Evolutionary conservation across 768 basidiomycete species (phyloP), one percentile per base, ranked within the genome.

Genomic region (Naganishia kalamii): DNA sequence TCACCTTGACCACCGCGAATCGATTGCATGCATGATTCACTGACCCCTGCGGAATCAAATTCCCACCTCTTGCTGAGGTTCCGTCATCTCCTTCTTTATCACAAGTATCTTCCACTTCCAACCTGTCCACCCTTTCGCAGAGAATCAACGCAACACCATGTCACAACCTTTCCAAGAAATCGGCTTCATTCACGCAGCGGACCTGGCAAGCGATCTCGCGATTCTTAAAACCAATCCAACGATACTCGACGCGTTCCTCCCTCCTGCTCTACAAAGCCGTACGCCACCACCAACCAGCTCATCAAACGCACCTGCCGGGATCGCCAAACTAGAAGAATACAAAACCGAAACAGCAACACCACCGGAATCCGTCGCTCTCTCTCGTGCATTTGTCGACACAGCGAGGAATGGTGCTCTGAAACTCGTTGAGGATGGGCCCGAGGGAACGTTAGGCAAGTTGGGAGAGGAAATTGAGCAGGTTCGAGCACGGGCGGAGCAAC

Each of bases 21-120:
- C 54, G 54, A 57, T 57, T 57, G 54, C 54, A n/a, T n/a, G n/a
- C n/a, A n/a, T n/a, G n/a, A n/a, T 41, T 33, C 54, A 13, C 29
- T 50, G 10, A 11, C 8, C 46, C 7, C 7, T 25, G 35, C 54
- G 54, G 54, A 57, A 41, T 13, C 54, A 41, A 57, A 57, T 57
- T 12, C 10, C 46, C n/a, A n/a, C n/a, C n/a, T n/a, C 25, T 30
- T 50, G 21, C 21, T 50, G 48, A 23, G 40, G n/a, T 44, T 44
- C 48, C 12, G 12, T 29, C 25, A 19, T 50, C 48, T 50, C 32
- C 32, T 7, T 15, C 30, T 27, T 32, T n/a, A n/a, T n/a, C n/a
- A n/a, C n/a, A n/a, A n/a, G n/a, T n/a, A n/a, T n/a, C n/a, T n/a
- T n/a, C n/a, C n/a, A n/a, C n/a, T n/a, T n/a, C n/a, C n/a, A n/a